phyloP scores from a whole-genome alignment of 257 asterid species.

The Gardenia jasminoides region DNA sequence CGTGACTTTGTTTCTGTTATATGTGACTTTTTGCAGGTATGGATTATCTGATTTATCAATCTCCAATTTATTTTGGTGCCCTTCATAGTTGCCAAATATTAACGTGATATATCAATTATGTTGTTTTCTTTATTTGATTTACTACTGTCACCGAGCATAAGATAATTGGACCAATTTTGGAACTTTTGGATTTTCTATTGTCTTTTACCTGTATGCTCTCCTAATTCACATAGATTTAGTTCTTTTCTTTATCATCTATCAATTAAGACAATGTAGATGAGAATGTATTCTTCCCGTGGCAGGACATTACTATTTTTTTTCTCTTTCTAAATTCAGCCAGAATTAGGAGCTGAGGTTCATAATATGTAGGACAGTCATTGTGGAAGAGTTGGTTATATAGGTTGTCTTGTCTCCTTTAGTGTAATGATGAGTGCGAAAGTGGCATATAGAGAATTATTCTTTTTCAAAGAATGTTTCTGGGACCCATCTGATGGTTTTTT shows the following conservation, averaged over 20 bases:
- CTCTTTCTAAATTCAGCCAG: not conserved
- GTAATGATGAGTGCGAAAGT: too few relatives aligned
- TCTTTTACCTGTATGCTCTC: not conserved
- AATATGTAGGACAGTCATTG: not conserved
- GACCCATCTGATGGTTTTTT: not conserved
- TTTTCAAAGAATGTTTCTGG: not conserved
- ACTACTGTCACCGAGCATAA: not conserved
- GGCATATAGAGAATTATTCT: not conserved
- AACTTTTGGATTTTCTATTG: not conserved
- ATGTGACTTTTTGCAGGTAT: conserved; percentile 95
- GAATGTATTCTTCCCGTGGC: not conserved
- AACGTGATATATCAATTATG: conserved; percentile 2
- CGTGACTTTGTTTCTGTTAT: conserved; percentile 94
- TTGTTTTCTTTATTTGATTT: not conserved
- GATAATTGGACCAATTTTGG: not conserved
- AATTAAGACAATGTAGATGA: not conserved
- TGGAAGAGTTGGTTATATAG: not conserved
- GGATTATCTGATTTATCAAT: conserved; percentile 41
- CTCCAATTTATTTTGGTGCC: conserved; percentile 20
- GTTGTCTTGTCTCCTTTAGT: not conserved
- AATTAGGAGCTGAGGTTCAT: not conserved
- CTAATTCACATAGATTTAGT: not conserved
- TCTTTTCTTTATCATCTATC: not conserved
- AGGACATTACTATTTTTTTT: not conserved
- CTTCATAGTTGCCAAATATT: conserved; percentile 17